Evolutionary conservation across 495 filamentous ascomycete species (phyloP).

Genomic region (Trichoderma virens): DNA sequence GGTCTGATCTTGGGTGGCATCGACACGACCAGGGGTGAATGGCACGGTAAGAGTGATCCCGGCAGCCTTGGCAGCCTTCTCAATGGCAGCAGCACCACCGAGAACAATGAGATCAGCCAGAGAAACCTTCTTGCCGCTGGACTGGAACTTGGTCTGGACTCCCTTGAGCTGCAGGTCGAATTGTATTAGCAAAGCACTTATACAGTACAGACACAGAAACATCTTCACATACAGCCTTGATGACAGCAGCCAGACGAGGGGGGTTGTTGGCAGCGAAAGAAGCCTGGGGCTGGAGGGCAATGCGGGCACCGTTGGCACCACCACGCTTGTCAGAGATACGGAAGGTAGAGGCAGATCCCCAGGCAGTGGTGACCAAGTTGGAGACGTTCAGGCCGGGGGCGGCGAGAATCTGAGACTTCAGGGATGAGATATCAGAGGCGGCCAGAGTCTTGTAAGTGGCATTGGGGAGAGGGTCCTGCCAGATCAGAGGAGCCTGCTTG

Average conservation of each 20-base stretch:
- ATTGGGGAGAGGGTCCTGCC: constrained; percentile 59
- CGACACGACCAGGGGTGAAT: constrained; percentile 40
- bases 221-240: constrained; percentile 48
- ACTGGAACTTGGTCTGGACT: constrained; percentile 42
- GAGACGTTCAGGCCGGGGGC: constrained; percentile 44
- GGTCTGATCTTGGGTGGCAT: constrained; percentile 54
- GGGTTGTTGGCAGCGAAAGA: constrained; percentile 64
- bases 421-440: constrained; percentile 45
- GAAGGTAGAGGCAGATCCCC: constrained; percentile 66
- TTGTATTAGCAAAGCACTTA: background rate
- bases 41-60: constrained; percentile 31
- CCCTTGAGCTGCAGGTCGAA: constrained; percentile 38
- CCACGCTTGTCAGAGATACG: constrained; percentile 69
- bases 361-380: constrained; percentile 55
- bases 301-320: constrained; percentile 66
- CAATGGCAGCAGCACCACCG: constrained; percentile 58
- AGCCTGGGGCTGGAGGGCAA: constrained; percentile 60
- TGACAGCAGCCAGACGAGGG: constrained; percentile 45
- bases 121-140: constrained; percentile 57
- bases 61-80: constrained; percentile 49
- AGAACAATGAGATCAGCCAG: constrained; percentile 69
- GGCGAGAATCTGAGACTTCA: constrained; percentile 57
- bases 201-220: background rate
- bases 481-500: constrained; percentile 46
- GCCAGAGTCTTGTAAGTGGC: constrained; percentile 49